Base-by-base conservation (phyloP, 1,284 basidiomycete genomes). In the Melanopsichium pennsylvanicum region DNA sequence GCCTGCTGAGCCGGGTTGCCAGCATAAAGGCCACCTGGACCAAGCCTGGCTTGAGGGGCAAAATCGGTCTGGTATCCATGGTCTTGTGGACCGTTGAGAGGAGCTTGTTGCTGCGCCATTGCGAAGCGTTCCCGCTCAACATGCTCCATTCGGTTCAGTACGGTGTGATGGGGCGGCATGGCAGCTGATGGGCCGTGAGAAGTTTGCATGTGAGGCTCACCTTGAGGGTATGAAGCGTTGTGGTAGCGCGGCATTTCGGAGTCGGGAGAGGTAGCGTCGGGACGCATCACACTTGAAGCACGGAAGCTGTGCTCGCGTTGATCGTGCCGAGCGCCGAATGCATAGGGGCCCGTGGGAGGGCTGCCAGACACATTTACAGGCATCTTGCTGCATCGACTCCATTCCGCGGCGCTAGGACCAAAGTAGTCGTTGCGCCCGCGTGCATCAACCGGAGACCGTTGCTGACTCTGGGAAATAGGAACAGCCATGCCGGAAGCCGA, bases 351-450 rank as follows among this genome's bases (percentile, higher is more conserved):
- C 9, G 34, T 25, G 7, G 42, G 49, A 3, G 64, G 64, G 25
- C 52, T 61, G 25, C 44, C 52, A 15, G 35, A 35, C 29, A 41
- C n/a, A 2, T 61, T 58, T 16, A 29, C 38, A 5, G 33, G 21
- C 33, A 31, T 26, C 19, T 47, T 36, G 19, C 29, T 35, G 6
- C 38, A n/a, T 22, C 64, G 58, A 22, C 33, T 13, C 46, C 64
- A 56, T 2, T 68, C 58, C 1, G 44, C 34, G 5, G 49, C 40
- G n/a, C 43, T 43, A 5, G 51, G 39, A 4, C 35, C 63, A 32
- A 67, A 67, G 45, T 68, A 58, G n/a, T 68, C 64, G 41, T n/a
- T 50, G 39, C 64, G 58, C 7, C 13, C 43, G 13, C 64, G 57
- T 9, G 29, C 23, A 22, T 68, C 64, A 1, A 23, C 32, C 6